phyloP scores from a whole-genome alignment of 768 basidiomycete species.

The Leccinum boreale region DNA sequence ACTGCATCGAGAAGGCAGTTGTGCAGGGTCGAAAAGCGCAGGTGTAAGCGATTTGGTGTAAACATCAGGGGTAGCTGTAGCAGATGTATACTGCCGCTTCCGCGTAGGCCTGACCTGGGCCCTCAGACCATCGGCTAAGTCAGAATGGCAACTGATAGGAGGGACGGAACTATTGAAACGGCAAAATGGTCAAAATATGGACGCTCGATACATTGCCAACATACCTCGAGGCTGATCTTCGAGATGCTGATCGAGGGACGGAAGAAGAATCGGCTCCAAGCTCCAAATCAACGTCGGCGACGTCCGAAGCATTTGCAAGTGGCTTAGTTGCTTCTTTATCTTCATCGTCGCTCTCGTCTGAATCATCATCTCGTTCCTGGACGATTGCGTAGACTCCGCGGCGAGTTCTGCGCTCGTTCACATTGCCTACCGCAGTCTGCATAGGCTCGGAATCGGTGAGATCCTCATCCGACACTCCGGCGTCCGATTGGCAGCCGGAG shows the following conservation, averaged over 20 bases:
- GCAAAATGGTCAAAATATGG: conserved; percentile 11
- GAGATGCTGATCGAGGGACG: conserved; percentile 20
- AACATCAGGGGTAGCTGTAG: conserved; percentile 42
- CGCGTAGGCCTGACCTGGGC: conserved; percentile 52
- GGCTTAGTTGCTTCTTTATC: conserved; percentile 46
- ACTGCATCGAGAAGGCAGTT: conserved; percentile 26
- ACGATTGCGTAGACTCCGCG: conserved; percentile 78
- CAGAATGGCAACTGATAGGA: conserved; percentile 31
- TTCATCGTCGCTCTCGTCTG: conserved; percentile 61
- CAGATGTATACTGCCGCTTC: conserved; percentile 51
- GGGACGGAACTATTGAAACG: conserved; percentile 20
- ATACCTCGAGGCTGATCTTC: conserved; percentile 27
- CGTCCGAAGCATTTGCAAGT: conserved; percentile 44
- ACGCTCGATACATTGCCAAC: conserved; percentile 8
- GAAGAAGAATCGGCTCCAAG: conserved; percentile 30
- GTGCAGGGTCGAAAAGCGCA: conserved; percentile 23
- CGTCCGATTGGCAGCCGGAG: conserved; percentile 46
- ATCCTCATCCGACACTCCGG: conserved; percentile 33
- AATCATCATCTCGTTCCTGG: conserved; percentile 54
- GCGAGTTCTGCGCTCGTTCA: conserved; percentile 78
- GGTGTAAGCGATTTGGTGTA: conserved; percentile 43
- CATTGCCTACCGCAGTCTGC: conserved; percentile 50
- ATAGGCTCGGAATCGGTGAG: conserved; percentile 41
- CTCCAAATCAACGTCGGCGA: conserved; percentile 54
- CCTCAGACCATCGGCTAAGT: conserved; percentile 14